A percentile compares a stretch with the other conserved stretches of the same genome.
Evolutionary conservation across 1,284 basidiomycete species (phyloP).

Genomic region (Pulchroboletus neoregius): DNA sequence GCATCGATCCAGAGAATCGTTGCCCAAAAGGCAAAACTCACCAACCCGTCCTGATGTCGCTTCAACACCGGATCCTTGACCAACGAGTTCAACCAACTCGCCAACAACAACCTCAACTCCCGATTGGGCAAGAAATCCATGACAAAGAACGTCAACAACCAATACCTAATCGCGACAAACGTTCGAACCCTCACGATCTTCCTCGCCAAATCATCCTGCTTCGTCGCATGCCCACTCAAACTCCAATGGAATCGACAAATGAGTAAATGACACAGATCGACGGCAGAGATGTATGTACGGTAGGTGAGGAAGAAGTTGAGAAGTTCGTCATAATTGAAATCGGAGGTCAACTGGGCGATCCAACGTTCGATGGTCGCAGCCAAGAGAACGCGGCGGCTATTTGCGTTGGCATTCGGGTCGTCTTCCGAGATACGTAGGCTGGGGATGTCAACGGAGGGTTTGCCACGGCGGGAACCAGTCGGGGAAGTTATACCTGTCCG

Average conservation of each 20-base stretch:
- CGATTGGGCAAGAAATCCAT: constrained; percentile 83
- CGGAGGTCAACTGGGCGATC: constrained; percentile 84
- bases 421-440: constrained; percentile 27
- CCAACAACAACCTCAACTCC: constrained; percentile 65
- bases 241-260: constrained; percentile 87
- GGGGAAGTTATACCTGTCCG: constrained; percentile 45
- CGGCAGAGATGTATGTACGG: constrained; percentile 71
- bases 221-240: constrained; percentile 49
- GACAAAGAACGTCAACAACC: constrained; percentile 82
- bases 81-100: constrained; percentile 77
- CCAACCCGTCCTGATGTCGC: constrained; percentile 63
- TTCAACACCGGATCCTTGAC: constrained; percentile 63
- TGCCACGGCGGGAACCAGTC: constrained; percentile 31
- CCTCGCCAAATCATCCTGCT: constrained; percentile 60
- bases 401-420: constrained; percentile 12
- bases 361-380: constrained; percentile 87
- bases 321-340: constrained; percentile 78
- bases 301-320: constrained; percentile 87
- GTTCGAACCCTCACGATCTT: constrained; percentile 81
- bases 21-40: constrained; percentile 38
- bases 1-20: background rate
- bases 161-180: constrained; percentile 82
- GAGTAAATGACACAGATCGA: constrained; percentile 74
- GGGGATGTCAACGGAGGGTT: constrained; percentile 34
- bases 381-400: constrained; percentile 54